These are phyloP conservation scores for Solanum sejunctum DNA, from an alignment of 257 asterid genomes.

Conservation along the genomic window DNA sequence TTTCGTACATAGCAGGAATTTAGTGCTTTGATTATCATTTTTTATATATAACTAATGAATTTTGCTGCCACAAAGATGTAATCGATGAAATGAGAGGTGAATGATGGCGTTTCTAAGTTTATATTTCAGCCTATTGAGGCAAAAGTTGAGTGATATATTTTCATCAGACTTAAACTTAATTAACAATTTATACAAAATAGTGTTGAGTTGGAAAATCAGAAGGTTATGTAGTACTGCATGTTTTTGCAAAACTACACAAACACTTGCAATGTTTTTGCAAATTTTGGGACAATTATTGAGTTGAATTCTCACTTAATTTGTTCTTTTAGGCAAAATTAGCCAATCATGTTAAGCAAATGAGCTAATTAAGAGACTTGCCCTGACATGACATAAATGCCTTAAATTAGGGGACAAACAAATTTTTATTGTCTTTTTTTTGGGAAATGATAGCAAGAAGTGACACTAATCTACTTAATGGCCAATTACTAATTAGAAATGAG, in stretches of 20 bases:
- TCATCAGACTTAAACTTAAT: background rate
- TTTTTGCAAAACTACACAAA: background rate
- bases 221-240: background rate
- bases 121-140: background rate
- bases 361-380: background rate
- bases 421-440: background rate
- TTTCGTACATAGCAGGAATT: too few species aligned
- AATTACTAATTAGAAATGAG: background rate
- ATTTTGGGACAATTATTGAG: background rate
- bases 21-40: too few species aligned
- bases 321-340: background rate
- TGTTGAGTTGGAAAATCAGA: background rate
- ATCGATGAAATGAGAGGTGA: background rate
- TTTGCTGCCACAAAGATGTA: background rate
- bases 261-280: background rate
- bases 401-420: background rate
- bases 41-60: too few species aligned
- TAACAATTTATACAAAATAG: background rate
- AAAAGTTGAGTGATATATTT: background rate
- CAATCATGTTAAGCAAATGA: background rate
- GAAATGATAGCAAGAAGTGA: background rate
- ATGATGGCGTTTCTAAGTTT: background rate
- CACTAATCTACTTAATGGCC: background rate
- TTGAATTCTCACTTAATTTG: background rate
- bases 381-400: background rate